A percentile compares a stretch with the other conserved stretches of the same genome.
Conservation (phyloP, 2,329 filamentous ascomycete genomes). For the Penicillium sp. region DNA sequence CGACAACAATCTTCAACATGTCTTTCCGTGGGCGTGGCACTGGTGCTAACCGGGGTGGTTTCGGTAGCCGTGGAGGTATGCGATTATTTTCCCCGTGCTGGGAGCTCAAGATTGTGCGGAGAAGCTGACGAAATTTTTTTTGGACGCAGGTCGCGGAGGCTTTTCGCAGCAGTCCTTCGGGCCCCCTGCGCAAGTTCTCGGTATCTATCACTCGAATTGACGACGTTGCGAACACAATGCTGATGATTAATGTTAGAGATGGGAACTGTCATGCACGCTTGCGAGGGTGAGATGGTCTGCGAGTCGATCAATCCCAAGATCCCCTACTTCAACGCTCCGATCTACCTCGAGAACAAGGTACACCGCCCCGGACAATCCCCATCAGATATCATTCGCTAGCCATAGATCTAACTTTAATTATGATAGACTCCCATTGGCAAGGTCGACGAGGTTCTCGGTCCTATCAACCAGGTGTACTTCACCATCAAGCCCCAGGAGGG, state of each 20-base stretch:
- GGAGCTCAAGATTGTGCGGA: constrained; percentile 8
- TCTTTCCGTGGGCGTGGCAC: constrained; percentile 64
- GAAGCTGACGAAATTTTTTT: constrained; percentile 43
- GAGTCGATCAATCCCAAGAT: constrained; percentile 93
- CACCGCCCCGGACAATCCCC: constrained; percentile 18
- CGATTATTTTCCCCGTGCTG: constrained; percentile 9
- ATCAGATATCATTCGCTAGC: too few relatives aligned
- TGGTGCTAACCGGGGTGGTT: constrained; percentile 58
- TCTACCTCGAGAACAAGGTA: constrained; percentile 98
- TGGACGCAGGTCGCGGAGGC: constrained; percentile 60
- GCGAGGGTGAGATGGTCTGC: constrained; percentile 98
- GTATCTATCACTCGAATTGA: constrained; percentile 41
- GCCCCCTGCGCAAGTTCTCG: constrained; percentile 64
- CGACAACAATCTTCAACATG: constrained; percentile 53
- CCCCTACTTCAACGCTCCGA: constrained; percentile 97
- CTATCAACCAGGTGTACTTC: constrained; percentile 97
- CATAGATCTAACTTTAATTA: constrained; percentile 22
- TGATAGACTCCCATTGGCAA: constrained; percentile 82
- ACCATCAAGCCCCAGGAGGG: constrained; percentile 97
- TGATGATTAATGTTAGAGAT: constrained; percentile 66
- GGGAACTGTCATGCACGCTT: constrained; percentile 90
- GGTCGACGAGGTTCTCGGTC: constrained; percentile 96
- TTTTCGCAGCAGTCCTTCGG: constrained; percentile 63
- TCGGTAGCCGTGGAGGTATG: constrained; percentile 49
- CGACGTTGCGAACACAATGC: constrained; percentile 23